A percentile compares a stretch with the other conserved stretches of the same genome.
Conservation (phyloP, 2,329 filamentous ascomycete genomes). For the Pestalotiopsis sp. region DNA sequence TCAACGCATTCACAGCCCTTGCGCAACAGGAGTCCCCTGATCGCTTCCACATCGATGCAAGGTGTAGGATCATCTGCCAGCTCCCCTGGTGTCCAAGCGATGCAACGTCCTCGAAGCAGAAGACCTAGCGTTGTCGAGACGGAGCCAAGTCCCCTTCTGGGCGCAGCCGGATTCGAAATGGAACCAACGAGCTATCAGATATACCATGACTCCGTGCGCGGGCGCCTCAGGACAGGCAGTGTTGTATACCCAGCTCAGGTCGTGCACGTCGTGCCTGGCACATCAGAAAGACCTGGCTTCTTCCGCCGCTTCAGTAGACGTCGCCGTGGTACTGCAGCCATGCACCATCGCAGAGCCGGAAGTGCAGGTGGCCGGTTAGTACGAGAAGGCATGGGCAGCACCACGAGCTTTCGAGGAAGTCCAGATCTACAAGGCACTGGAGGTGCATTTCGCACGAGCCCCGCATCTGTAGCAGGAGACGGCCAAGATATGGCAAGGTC, state of each 20-base stretch:
- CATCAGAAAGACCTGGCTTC: neutral
- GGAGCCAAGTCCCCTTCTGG: constrained; percentile 41
- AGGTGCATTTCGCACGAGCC: neutral
- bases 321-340: neutral
- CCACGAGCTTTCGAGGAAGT: neutral
- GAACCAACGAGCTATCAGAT: constrained; percentile 29
- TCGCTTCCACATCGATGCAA: constrained; percentile 10
- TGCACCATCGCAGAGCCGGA: constrained; percentile 7
- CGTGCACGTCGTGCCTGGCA: neutral
- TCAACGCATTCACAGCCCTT: constrained; percentile 20
- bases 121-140: constrained; percentile 43
- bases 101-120: constrained; percentile 24
- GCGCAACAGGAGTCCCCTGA: constrained; percentile 6
- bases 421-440: constrained; percentile 8
- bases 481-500: constrained; percentile 25
- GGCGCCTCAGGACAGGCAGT: constrained; percentile 14
- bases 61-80: constrained; percentile 11
- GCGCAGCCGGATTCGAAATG: constrained; percentile 21
- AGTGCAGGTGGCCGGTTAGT: constrained; percentile 11
- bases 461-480: neutral
- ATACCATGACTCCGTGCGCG: constrained; percentile 19
- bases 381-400: neutral
- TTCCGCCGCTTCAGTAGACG: constrained; percentile 10
- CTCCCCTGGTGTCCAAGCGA: constrained; percentile 25
- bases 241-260: neutral